Evolutionary conservation across 306 rosid genomes (phyloP).

Genomic region (Acacia crassicarpa): DNA sequence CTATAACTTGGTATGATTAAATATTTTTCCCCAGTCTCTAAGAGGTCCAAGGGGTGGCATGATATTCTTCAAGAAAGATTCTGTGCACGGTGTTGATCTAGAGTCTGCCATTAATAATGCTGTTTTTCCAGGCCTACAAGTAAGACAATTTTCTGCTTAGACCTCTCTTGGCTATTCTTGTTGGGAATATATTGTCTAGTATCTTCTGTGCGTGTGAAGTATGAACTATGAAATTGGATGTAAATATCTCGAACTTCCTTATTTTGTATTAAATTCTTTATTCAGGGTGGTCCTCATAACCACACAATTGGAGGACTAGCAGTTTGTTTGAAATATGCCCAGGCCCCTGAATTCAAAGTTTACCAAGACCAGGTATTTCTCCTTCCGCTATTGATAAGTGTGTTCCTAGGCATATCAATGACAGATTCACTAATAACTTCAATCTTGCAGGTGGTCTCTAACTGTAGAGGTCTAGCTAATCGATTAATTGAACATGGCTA

Average conservation of each 20-base stretch:
- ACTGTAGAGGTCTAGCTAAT: background rate
- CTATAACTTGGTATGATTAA: background rate
- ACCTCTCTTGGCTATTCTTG: background rate
- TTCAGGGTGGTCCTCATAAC: conserved; percentile 3
- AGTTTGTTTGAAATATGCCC: background rate
- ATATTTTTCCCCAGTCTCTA: conserved; percentile 62
- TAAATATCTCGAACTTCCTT: background rate
- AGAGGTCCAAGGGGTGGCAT: conserved; percentile 98
- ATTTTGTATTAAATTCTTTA: background rate
- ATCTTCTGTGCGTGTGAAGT: background rate
- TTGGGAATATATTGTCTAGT: background rate
- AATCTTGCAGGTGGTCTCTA: background rate
- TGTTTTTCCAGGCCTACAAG: conserved; percentile 97
- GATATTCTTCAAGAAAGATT: conserved; percentile 94
- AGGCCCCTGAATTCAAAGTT: background rate
- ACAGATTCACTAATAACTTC: background rate
- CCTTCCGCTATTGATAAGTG: background rate
- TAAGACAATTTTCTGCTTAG: conserved; percentile 4
- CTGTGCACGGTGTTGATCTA: conserved; percentile 75
- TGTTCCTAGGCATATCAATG: background rate
- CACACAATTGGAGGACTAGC: background rate
- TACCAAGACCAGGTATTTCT: background rate
- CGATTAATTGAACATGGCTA: background rate
- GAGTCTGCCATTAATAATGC: conserved; percentile 94
- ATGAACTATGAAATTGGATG: background rate